Evolutionary conservation across 2,329 filamentous ascomycete species (phyloP).

Genomic region (Atkinsonella hypoxylon): DNA sequence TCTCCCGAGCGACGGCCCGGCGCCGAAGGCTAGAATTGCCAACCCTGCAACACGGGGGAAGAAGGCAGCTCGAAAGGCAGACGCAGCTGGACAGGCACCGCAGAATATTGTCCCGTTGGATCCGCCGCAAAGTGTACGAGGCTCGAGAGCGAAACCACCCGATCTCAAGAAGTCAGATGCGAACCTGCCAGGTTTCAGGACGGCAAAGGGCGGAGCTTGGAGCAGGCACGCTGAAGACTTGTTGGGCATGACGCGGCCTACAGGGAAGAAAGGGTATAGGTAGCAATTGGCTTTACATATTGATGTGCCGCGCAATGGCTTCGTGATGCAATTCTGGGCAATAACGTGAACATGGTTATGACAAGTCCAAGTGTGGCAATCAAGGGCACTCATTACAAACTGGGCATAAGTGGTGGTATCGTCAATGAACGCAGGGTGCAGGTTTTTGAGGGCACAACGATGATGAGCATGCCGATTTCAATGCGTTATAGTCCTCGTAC

Average conservation of each 20-base stretch:
- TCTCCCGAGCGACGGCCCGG: neutral
- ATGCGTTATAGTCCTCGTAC: no score
- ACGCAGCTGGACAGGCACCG: conserved; percentile 37
- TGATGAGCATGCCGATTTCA: no score
- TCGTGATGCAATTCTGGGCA: neutral
- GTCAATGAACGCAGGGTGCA: no score
- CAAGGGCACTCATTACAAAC: neutral
- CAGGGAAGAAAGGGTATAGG: conserved; percentile 9
- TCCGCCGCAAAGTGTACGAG: conserved; percentile 11
- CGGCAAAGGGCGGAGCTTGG: conserved; percentile 51
- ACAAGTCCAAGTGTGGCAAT: neutral
- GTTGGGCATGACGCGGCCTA: conserved; percentile 47
- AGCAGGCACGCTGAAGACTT: conserved; percentile 57
- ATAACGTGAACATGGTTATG: neutral
- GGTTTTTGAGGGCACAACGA: no score
- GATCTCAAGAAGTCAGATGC: conserved; percentile 3
- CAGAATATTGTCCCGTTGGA: conserved; percentile 28
- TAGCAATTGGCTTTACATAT: neutral
- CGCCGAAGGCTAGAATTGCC: conserved; percentile 15
- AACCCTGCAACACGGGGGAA: conserved; percentile 41
- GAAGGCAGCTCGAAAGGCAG: conserved; percentile 39
- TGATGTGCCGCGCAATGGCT: neutral
- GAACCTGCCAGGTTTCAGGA: conserved; percentile 32
- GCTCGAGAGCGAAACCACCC: neutral
- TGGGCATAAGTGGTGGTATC: no score